Base-by-base conservation (phyloP, 306 rosid genomes). In the Amphicarpaea edgeworthii region DNA sequence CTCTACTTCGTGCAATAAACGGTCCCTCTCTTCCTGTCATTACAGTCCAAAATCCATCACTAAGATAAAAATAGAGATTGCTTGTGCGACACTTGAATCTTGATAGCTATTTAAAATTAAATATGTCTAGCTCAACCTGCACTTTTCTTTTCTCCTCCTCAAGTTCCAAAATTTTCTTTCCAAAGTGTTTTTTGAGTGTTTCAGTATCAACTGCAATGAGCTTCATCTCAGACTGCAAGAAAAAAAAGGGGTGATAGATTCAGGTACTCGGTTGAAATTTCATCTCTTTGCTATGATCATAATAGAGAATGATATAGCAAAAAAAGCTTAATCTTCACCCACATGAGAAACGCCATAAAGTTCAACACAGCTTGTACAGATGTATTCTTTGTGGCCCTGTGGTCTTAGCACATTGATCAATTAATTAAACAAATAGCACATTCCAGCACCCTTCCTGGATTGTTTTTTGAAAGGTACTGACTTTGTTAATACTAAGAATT, bases 101-200 rank as follows among this genome's bases (percentile, higher is more conserved):
- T 32, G 40, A 28, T 50, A 76, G 67, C 72, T 60, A 65, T 23
- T 58, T 51, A 80, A 77, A 68, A 65, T 70, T 17, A 73, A 79
- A 73, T 43, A 49, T 53, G 45, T 59, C 61, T 28, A 40, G 65
- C 43, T 53, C 46, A 54, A 91, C 97, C 97, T 91, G 94, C 72
- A 84, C 87, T 50, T 51, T 86, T 83, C 94, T 87, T 78, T 91
- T 91, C 81, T 91, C 97, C 64, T 89, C 90, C 84, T 91, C 97
- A 60, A 87, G 91, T 85, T 91, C 94, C 82, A 80, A 8, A 46
- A 89, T 83, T 86, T 89, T 91, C 84, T 85, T 89, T 59, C 91
- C 91, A 15, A 89, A 89, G 68, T 84, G 91, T 58, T 87, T 90
- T 73, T 79, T 89, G 82, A 91, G 91, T 43, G 88, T 72, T 75